These are phyloP conservation scores for Globisporangium cylindrosporum DNA, from an alignment of 352 stramenopile species.

Conservation along the genomic window DNA sequence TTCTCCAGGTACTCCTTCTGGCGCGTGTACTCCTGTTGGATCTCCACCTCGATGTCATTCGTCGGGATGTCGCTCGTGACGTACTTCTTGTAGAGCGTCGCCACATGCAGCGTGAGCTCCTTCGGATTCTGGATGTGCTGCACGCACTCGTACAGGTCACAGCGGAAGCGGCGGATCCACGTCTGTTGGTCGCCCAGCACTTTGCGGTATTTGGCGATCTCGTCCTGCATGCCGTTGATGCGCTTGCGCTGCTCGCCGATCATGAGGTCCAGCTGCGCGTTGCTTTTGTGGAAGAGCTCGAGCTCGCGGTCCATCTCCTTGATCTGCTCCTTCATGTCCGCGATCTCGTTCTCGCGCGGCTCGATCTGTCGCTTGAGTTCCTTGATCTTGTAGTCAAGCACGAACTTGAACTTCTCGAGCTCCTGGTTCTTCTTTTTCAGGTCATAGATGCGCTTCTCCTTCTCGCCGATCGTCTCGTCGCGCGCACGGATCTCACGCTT, in stretches of 20 bases:
- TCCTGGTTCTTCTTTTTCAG: conserved; percentile 96
- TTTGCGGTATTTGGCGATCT: conserved; percentile 63
- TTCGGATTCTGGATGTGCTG: conserved; percentile 71
- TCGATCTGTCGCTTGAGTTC: conserved; percentile 94
- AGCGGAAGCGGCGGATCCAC: conserved; percentile 74
- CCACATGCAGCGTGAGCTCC: conserved; percentile 73
- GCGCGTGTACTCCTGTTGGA: conserved; percentile 86
- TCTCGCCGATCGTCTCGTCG: conserved; percentile 94
- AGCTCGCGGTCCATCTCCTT: conserved; percentile 95
- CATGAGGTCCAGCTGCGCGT: conserved; percentile 91
- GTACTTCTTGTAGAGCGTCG: conserved; percentile 74
- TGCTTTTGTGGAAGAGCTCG: conserved; percentile 94
- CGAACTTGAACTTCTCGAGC: conserved; percentile 96
- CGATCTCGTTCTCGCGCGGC: conserved; percentile 93
- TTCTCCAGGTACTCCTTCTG: conserved; percentile 93
- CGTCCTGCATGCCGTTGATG: conserved; percentile 86
- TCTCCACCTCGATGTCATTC: conserved; percentile 61
- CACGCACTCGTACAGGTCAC: conserved; percentile 85
- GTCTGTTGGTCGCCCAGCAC: conserved; percentile 58
- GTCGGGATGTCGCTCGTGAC: conserved; percentile 39
- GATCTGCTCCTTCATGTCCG: conserved; percentile 93
- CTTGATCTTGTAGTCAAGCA: conserved; percentile 97
- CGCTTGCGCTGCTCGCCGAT: conserved; percentile 88
- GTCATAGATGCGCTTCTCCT: conserved; percentile 94
- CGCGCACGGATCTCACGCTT: conserved; percentile 94